phyloP scores from a whole-genome alignment of 352 stramenopile species.

The Phytopythium boreale region DNA sequence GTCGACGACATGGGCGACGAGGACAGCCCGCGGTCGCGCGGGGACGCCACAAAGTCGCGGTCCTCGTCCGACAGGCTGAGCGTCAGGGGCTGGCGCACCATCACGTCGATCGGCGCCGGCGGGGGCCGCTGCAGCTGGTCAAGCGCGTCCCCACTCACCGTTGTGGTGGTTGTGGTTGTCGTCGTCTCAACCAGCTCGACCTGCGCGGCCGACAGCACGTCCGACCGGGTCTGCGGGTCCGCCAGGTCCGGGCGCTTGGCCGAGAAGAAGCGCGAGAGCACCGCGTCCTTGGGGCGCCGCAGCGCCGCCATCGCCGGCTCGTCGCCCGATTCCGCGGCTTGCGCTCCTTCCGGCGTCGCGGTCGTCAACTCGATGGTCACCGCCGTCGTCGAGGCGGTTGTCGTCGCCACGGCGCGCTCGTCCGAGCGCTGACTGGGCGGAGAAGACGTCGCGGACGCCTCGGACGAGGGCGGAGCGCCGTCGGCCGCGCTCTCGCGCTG shows the following conservation, averaged over 20 bases:
- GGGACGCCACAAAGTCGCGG: slow-evolving; percentile 6
- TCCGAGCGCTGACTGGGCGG: background rate
- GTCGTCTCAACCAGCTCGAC: background rate
- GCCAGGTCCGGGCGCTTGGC: background rate
- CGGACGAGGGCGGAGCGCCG: background rate
- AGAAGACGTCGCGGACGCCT: background rate
- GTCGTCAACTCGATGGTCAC: background rate
- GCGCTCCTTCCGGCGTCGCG: background rate
- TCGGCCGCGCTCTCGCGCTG: background rate
- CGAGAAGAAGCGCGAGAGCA: slow-evolving; percentile 10
- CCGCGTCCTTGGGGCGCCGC: background rate
- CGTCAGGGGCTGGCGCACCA: slow-evolving; percentile 5
- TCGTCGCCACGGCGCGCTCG: background rate
- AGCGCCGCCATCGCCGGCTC: background rate
- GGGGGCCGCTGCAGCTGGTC: too few relatives aligned
- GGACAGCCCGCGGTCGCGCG: slow-evolving; percentile 2
- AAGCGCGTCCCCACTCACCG: too few relatives aligned
- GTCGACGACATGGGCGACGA: slow-evolving; percentile 10
- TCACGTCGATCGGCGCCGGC: slow-evolving; percentile 6
- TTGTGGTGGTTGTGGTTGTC: background rate
- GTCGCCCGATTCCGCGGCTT: background rate
- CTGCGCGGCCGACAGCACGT: background rate
- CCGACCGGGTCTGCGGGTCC: background rate
- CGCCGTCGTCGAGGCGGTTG: background rate
- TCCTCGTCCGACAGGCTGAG: slow-evolving; percentile 6